Conservation (phyloP, 2,329 filamentous ascomycete genomes). For the Bisporella sp. region DNA sequence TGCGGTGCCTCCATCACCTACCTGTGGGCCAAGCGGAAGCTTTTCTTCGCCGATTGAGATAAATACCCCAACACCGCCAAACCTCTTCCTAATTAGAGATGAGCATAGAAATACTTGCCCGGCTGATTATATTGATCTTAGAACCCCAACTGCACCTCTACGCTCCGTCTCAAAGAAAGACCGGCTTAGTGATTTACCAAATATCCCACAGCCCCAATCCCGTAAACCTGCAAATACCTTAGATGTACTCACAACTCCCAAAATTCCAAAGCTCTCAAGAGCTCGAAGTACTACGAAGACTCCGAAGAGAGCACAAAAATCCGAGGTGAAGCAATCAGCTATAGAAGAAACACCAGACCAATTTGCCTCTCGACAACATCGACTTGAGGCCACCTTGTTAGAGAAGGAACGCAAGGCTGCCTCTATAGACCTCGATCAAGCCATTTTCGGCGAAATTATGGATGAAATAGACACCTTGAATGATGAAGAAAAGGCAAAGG, state of each 20-base stretch:
- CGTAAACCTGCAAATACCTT: not conserved
- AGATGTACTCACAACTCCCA: not conserved
- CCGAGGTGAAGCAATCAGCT: no score
- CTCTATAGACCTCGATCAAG: conserved; percentile 11
- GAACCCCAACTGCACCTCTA: no score
- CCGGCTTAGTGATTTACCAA: no score
- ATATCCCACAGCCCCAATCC: no score
- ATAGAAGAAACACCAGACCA: no score
- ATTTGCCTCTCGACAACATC: no score
- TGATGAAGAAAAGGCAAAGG: not conserved
- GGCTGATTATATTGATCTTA: not conserved
- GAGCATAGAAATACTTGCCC: not conserved
- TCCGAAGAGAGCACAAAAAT: not conserved
- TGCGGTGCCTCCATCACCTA: no score
- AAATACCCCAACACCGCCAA: no score
- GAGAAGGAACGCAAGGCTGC: conserved; percentile 8
- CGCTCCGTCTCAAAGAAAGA: no score
- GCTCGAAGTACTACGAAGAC: conserved; percentile 50
- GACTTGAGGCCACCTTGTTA: not conserved
- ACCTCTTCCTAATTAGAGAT: no score
- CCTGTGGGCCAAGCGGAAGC: no score
- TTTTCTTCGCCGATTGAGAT: no score
- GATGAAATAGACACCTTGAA: conserved; percentile 8
- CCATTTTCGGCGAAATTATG: conserved; percentile 17
- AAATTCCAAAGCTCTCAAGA: conserved; percentile 30